phyloP scores from a whole-genome alignment of 2,329 filamentous ascomycete species.

The Capronia americana region DNA sequence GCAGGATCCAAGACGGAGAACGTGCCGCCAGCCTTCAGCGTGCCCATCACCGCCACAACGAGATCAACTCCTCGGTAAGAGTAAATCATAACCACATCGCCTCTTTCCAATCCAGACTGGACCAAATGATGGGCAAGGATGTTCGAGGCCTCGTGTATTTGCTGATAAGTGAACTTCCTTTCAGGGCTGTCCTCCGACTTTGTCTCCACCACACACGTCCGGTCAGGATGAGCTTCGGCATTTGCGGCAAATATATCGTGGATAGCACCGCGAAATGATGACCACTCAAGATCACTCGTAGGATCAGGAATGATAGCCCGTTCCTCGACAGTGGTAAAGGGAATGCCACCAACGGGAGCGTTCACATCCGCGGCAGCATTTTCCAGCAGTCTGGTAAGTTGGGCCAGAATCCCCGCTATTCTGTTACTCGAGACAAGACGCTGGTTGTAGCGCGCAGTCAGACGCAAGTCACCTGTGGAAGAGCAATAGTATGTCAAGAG shows the following conservation, averaged over 20 bases:
- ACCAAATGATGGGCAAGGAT: slow-evolving; percentile 79
- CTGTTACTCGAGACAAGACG: slow-evolving; percentile 55
- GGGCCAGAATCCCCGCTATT: slow-evolving; percentile 52
- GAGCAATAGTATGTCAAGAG: slow-evolving; percentile 48
- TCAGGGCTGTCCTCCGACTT: slow-evolving; percentile 58
- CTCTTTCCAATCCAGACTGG: slow-evolving; percentile 72
- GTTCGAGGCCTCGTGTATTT: slow-evolving; percentile 86
- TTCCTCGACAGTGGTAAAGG: slow-evolving; percentile 45
- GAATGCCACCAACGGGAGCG: slow-evolving; percentile 51
- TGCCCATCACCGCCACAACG: slow-evolving; percentile 81
- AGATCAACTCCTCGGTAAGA: slow-evolving; percentile 81
- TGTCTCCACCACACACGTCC: slow-evolving; percentile 72
- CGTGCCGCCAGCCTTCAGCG: slow-evolving; percentile 64
- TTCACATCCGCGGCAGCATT: slow-evolving; percentile 50
- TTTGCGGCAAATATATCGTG: slow-evolving; percentile 53
- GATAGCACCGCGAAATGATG: slow-evolving; percentile 53
- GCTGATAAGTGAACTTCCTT: slow-evolving; percentile 78
- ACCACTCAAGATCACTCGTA: slow-evolving; percentile 54
- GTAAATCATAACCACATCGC: slow-evolving; percentile 93
- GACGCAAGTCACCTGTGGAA: slow-evolving; percentile 41
- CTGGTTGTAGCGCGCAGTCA: slow-evolving; percentile 54
- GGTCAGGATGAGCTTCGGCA: slow-evolving; percentile 71
- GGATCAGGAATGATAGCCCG: slow-evolving; percentile 48
- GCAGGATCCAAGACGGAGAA: slow-evolving; percentile 74
- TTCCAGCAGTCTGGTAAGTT: slow-evolving; percentile 50